These are phyloP conservation scores for Blastocystis hominis DNA, from an alignment of 352 stramenopile species.

Conservation along the genomic window DNA sequence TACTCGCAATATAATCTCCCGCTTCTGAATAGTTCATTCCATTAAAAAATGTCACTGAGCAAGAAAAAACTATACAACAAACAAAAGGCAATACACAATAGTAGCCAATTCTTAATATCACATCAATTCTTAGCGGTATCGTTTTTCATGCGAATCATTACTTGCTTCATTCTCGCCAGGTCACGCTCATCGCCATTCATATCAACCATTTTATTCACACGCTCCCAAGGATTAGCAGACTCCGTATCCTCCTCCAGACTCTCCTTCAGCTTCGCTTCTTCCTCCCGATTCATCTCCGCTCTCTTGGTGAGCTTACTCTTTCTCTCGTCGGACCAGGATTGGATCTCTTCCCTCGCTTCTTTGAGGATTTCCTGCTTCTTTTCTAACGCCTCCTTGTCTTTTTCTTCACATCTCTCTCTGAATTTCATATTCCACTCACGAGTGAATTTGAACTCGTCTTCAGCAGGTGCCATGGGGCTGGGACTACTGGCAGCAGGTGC, in stretches of 20 bases:
- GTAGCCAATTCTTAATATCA: not conserved
- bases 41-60: not conserved
- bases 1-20: not conserved
- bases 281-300: constrained; percentile 58
- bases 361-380: constrained; percentile 58
- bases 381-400: constrained; percentile 48
- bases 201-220: constrained; percentile 60
- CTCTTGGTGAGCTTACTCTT: constrained; percentile 48
- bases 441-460: constrained; percentile 57
- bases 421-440: constrained; percentile 53
- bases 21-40: not conserved
- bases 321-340: constrained; percentile 44
- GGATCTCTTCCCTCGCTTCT: constrained; percentile 56
- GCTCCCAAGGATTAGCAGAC: constrained; percentile 58
- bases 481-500: not conserved
- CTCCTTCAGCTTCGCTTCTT: constrained; percentile 58
- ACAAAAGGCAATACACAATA: constrained; percentile 24
- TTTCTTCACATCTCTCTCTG: constrained; percentile 52
- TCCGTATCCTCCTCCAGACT: constrained; percentile 48
- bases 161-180: constrained; percentile 59
- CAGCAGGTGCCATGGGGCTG: not conserved
- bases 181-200: constrained; percentile 52
- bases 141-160: constrained; percentile 60
- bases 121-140: constrained; percentile 57
- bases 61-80: constrained; percentile 22